These are phyloP conservation scores for Ustilago loliicola DNA, from an alignment of 1,284 basidiomycete genomes.

Conservation along the genomic window DNA sequence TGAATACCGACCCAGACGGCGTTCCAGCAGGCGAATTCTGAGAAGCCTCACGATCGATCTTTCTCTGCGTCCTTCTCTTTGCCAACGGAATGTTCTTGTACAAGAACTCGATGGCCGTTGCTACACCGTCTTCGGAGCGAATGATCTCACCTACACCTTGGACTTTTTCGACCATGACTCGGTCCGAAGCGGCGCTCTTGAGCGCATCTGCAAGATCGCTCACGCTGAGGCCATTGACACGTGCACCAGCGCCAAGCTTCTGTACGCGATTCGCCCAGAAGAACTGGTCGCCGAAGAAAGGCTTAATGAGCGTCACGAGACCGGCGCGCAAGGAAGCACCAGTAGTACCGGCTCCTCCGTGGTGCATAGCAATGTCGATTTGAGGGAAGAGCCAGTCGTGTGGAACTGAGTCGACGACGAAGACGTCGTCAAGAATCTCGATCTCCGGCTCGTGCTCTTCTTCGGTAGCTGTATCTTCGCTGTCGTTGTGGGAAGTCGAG, in stretches of 20 bases:
- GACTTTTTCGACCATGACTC: constrained; percentile 64
- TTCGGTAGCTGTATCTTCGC: constrained; percentile 33
- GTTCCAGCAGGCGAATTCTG: constrained; percentile 11
- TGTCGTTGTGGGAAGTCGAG: constrained; percentile 14
- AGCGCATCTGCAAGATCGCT: constrained; percentile 46
- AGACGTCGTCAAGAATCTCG: constrained; percentile 67
- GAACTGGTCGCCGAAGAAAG: constrained; percentile 68
- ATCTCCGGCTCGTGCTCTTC: constrained; percentile 59
- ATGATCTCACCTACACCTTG: constrained; percentile 60
- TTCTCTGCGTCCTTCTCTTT: constrained; percentile 33
- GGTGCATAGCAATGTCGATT: constrained; percentile 71
- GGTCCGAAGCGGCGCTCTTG: constrained; percentile 49
- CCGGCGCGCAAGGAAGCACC: constrained; percentile 64
- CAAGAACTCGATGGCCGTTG: constrained; percentile 58
- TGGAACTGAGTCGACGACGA: constrained; percentile 64
- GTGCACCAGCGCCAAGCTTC: constrained; percentile 59
- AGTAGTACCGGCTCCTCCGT: constrained; percentile 82
- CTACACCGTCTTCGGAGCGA: constrained; percentile 59
- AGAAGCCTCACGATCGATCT: constrained; percentile 31
- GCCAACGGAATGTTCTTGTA: constrained; percentile 54
- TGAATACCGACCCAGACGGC: background rate
- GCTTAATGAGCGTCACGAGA: constrained; percentile 63
- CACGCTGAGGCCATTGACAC: constrained; percentile 45
- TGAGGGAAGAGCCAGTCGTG: constrained; percentile 52
- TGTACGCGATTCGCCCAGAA: constrained; percentile 65